Conservation (phyloP, 305 asterid species). For the Salvia sclarea region DNA sequence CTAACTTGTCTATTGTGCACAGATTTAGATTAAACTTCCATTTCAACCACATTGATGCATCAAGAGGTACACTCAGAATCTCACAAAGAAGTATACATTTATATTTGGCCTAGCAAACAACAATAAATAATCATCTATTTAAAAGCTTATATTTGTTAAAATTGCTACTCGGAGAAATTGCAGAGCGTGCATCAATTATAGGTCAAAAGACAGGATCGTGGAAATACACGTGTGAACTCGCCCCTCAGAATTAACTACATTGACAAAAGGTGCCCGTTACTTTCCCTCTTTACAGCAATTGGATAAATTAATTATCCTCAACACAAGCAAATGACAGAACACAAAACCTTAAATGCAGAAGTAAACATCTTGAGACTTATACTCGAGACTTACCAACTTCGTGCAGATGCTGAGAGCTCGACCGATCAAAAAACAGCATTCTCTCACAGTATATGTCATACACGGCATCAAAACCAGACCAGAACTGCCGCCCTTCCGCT, state of each 20-base stretch:
- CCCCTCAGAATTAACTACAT: background rate
- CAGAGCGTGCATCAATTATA: background rate
- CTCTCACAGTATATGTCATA: slow-evolving; percentile 73
- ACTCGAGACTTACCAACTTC: slow-evolving; percentile 64
- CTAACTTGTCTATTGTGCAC: background rate
- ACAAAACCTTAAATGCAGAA: background rate
- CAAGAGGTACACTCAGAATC: slow-evolving; percentile 1
- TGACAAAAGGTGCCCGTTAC: background rate
- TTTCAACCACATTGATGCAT: background rate
- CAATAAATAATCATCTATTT: background rate
- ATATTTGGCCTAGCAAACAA: background rate
- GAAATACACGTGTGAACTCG: background rate
- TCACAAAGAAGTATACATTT: background rate
- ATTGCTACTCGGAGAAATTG: background rate
- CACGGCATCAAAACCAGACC: slow-evolving; percentile 89
- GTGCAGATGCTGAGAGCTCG: slow-evolving; percentile 69
- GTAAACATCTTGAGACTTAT: slow-evolving; percentile 9
- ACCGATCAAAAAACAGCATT: slow-evolving; percentile 73
- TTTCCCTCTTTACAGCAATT: background rate
- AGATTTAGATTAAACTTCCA: background rate
- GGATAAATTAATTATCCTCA: slow-evolving; percentile 7
- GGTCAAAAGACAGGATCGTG: background rate
- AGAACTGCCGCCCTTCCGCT: slow-evolving; percentile 80
- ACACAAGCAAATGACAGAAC: slow-evolving; percentile 2
- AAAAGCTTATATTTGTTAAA: background rate